Conservation (phyloP, 2,329 filamentous ascomycete genomes). For the Botrytis tulipae region DNA sequence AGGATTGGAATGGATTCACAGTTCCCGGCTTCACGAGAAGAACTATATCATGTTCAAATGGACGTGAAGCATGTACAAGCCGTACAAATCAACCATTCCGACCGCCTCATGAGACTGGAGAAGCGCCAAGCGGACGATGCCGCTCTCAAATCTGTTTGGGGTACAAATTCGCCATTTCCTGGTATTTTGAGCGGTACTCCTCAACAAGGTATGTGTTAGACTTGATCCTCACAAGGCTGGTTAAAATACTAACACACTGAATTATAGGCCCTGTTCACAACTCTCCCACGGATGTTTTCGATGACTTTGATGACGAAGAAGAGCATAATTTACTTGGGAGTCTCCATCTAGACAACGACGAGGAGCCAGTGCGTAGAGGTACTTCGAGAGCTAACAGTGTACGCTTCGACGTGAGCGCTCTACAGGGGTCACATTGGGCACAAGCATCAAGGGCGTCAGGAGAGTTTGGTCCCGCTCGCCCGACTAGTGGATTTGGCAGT, state of each 20-base stretch:
- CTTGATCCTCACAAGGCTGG: constrained; percentile 2
- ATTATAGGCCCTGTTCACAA: constrained; percentile 72
- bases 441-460: constrained; percentile 79
- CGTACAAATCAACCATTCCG: constrained; percentile 60
- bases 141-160: constrained; percentile 82
- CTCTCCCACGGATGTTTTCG: constrained; percentile 80
- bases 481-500: constrained; percentile 74
- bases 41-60: constrained; percentile 67
- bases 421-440: constrained; percentile 82
- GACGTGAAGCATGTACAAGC: constrained; percentile 67
- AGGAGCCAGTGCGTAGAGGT: constrained; percentile 79
- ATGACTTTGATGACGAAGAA: constrained; percentile 81
- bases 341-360: constrained; percentile 81
- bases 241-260: constrained; percentile 29
- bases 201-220: constrained; percentile 71
- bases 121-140: constrained; percentile 67
- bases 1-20: constrained; percentile 61
- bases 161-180: constrained; percentile 88
- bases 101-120: constrained; percentile 60
- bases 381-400: constrained; percentile 95
- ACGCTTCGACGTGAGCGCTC: constrained; percentile 92
- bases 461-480: constrained; percentile 75
- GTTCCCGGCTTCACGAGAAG: constrained; percentile 59
- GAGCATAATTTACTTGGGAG: constrained; percentile 76
- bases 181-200: constrained; percentile 77